phyloP scores from a whole-genome alignment of 2,329 filamentous ascomycete species.

The Ophiostoma fasciatum region DNA sequence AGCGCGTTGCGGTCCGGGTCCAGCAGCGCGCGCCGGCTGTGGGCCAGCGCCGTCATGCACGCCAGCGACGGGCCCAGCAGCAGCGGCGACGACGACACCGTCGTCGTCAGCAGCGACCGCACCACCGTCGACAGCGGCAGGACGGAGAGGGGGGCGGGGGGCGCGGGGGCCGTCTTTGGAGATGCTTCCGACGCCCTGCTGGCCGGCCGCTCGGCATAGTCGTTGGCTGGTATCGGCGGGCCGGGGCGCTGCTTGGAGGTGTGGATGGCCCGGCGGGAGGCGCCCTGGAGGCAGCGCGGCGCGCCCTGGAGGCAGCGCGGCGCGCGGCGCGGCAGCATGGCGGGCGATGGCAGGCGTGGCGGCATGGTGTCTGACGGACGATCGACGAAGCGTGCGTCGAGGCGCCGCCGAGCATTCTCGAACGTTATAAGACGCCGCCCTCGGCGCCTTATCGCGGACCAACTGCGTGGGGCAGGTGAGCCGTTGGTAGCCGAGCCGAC shows the following conservation, averaged over 20 bases:
- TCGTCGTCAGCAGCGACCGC: constrained; percentile 53
- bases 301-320: background rate
- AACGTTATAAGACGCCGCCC: no score
- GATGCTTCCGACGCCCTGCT: no score
- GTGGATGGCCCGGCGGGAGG: constrained; percentile 2
- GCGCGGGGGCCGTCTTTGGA: background rate
- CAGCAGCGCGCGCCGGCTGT: constrained; percentile 50
- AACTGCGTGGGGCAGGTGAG: no score
- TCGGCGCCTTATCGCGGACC: no score
- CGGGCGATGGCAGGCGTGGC: background rate
- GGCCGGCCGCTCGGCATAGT: no score
- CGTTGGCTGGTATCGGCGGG: background rate
- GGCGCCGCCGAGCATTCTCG: no score
- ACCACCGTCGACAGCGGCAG: constrained; percentile 52
- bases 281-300: background rate
- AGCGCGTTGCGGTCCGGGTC: constrained; percentile 63
- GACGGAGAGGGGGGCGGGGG: constrained; percentile 37
- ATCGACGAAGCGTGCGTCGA: no score
- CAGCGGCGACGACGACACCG: constrained; percentile 53
- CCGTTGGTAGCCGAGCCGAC: no score
- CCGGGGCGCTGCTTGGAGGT: constrained; percentile 3
- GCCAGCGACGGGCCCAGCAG: constrained; percentile 57
- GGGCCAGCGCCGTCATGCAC: constrained; percentile 53
- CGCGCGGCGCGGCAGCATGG: background rate
- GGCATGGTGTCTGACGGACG: background rate